Conservation (phyloP, 768 basidiomycete genomes). For the Psilocybe subaeruginosa region DNA sequence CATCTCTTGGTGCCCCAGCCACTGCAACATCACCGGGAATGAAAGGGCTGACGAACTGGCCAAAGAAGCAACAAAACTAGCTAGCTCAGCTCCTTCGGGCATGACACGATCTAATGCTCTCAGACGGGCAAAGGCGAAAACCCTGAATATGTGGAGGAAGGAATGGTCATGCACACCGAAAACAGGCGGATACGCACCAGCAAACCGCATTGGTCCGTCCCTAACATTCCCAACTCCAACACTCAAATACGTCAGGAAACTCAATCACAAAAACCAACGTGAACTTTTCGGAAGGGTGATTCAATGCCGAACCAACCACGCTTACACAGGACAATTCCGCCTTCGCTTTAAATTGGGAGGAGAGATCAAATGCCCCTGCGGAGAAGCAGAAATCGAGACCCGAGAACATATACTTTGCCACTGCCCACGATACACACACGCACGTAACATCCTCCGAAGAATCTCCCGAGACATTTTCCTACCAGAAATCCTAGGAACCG, state of each 20-base stretch:
- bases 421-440: not conserved
- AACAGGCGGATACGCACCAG: conserved; percentile 12
- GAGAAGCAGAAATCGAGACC: too few species aligned
- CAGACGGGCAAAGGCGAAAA: not conserved
- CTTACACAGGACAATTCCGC: conserved; percentile 29
- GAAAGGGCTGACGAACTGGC: conserved; percentile 27
- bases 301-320: conserved; percentile 30
- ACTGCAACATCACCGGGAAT: conserved; percentile 22
- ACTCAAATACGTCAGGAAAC: conserved; percentile 6
- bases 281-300: conserved; percentile 27
- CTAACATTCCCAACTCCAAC: not conserved
- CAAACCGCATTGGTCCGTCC: conserved; percentile 14
- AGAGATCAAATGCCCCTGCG: too few species aligned
- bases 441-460: too few species aligned
- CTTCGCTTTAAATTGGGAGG: conserved; percentile 13
- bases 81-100: not conserved
- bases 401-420: too few species aligned
- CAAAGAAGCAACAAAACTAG: conserved; percentile 20
- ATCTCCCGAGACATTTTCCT: too few species aligned
- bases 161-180: conserved; percentile 18
- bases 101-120: conserved; percentile 18
- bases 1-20: not conserved
- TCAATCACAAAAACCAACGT: conserved; percentile 6
- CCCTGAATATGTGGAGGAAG: conserved; percentile 13
- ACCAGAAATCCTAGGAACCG: too few species aligned